Conservation (phyloP, 805 yeast genomes). For the Kodamaea fukazawae region DNA sequence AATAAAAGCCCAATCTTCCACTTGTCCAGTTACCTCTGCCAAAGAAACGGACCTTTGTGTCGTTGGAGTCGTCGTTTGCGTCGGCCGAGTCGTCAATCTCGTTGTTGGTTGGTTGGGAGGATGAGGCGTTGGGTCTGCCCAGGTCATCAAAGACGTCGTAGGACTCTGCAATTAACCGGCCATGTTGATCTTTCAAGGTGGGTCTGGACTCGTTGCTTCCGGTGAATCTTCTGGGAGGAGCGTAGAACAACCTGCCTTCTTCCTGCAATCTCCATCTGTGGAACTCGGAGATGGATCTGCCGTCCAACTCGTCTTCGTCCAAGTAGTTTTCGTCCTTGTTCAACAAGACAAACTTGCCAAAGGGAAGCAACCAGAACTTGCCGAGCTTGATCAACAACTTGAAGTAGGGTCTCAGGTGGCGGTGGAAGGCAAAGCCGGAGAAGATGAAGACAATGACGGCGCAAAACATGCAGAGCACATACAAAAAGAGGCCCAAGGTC, state of each 20-base stretch:
- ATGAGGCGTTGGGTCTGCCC: constrained; percentile 1
- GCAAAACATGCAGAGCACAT: constrained; percentile 49
- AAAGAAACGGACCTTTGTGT: constrained; percentile 58
- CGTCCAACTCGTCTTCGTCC: constrained; percentile 85
- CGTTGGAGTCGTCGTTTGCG: constrained; percentile 21
- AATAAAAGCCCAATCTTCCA: constrained; percentile 75
- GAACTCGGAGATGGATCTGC: constrained; percentile 80
- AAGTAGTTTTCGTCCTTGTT: constrained; percentile 76
- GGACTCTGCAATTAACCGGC: constrained; percentile 38
- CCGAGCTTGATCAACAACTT: constrained; percentile 60
- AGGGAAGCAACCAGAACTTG: constrained; percentile 74
- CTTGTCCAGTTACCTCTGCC: constrained; percentile 92
- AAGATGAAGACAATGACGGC: constrained; percentile 44
- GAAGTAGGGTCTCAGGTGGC: constrained; percentile 61
- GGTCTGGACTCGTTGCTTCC: constrained; percentile 32
- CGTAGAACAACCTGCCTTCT: constrained; percentile 77
- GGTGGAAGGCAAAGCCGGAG: constrained; percentile 41
- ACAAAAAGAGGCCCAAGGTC: constrained; percentile 67
- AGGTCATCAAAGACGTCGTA: constrained; percentile 28
- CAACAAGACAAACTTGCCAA: constrained; percentile 83
- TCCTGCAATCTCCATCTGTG: constrained; percentile 82
- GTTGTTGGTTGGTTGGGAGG: constrained; percentile 7
- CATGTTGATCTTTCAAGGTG: constrained; percentile 39
- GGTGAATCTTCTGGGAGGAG: constrained; percentile 53
- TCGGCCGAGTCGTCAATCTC: constrained; percentile 16